A percentile compares a stretch with the other conserved stretches of the same genome.
These are phyloP conservation scores for Xanthoconium purpureum DNA, from an alignment of 768 basidiomycete genomes.

Conservation along the genomic window DNA sequence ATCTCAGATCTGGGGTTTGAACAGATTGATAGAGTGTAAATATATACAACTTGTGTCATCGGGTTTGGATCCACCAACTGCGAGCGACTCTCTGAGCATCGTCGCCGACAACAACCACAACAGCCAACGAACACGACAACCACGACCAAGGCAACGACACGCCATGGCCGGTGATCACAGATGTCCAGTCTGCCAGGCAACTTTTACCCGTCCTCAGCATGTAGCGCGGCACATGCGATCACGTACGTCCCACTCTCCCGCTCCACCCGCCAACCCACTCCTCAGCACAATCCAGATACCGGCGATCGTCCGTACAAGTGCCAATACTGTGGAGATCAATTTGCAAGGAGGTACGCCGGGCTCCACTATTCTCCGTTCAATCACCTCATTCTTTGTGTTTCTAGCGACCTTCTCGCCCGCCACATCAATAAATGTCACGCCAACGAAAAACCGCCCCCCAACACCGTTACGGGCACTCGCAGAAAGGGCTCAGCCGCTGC, in stretches of 20 bases:
- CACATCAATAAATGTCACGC: conserved; percentile 89
- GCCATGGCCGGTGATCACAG: conserved; percentile 80
- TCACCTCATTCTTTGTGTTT: background rate
- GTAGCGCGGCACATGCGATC: conserved; percentile 89
- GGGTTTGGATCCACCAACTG: conserved; percentile 26
- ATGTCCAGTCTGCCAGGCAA: conserved; percentile 83
- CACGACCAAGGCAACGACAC: background rate
- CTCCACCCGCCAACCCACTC: conserved; percentile 17
- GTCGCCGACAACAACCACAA: conserved; percentile 9
- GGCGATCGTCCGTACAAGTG: conserved; percentile 90
- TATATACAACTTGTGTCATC: conserved; percentile 40
- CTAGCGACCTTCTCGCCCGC: conserved; percentile 77
- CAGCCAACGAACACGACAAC: background rate
- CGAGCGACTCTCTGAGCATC: conserved; percentile 19
- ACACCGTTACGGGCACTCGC: conserved; percentile 38
- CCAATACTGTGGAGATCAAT: conserved; percentile 84
- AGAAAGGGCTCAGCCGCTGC: conserved; percentile 66
- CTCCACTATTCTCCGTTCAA: conserved; percentile 4
- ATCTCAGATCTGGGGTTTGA: conserved; percentile 36
- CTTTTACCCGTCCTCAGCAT: conserved; percentile 87
- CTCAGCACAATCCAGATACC: conserved; percentile 52
- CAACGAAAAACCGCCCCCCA: conserved; percentile 54
- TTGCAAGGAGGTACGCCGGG: conserved; percentile 66
- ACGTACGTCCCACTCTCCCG: conserved; percentile 51
- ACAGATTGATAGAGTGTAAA: conserved; percentile 30